Evolutionary conservation across 202 grass and related monocot species (phyloP).

Genomic region (Bolboschoenoplectus hybrid): DNA sequence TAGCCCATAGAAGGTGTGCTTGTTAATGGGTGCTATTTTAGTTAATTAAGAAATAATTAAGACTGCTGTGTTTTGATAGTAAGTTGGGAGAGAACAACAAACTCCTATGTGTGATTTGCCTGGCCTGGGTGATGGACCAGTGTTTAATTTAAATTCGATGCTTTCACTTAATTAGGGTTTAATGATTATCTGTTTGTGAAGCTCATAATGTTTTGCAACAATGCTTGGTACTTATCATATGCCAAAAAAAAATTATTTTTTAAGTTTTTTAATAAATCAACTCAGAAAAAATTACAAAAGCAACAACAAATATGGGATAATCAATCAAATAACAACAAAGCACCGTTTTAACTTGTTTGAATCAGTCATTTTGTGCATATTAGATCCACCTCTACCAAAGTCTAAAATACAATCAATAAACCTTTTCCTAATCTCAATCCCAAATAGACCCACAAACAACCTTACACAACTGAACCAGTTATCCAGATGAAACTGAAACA

Average conservation of each 20-base stretch:
- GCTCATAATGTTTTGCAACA: neutral
- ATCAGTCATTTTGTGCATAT: neutral
- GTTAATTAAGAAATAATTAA: conserved; percentile 22
- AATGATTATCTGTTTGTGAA: neutral
- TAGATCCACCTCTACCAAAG: neutral
- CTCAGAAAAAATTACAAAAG: neutral
- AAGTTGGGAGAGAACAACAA: neutral
- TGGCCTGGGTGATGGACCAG: neutral
- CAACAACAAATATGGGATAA: neutral
- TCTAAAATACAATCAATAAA: neutral
- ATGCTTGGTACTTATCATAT: neutral
- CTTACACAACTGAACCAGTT: no score
- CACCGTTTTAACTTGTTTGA: neutral
- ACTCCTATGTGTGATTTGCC: neutral
- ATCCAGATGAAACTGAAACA: no score
- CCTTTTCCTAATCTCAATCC: neutral
- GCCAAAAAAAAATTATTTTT: neutral
- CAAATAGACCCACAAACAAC: neutral
- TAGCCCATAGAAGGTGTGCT: neutral
- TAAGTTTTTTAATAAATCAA: neutral
- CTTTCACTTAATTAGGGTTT: neutral
- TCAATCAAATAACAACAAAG: neutral
- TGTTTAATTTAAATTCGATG: neutral
- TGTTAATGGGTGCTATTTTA: neutral
- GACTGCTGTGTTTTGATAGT: conserved; percentile 14